These are phyloP conservation scores for Trichoderma lentiforme DNA, from an alignment of 2,329 filamentous ascomycete species.

Conservation along the genomic window DNA sequence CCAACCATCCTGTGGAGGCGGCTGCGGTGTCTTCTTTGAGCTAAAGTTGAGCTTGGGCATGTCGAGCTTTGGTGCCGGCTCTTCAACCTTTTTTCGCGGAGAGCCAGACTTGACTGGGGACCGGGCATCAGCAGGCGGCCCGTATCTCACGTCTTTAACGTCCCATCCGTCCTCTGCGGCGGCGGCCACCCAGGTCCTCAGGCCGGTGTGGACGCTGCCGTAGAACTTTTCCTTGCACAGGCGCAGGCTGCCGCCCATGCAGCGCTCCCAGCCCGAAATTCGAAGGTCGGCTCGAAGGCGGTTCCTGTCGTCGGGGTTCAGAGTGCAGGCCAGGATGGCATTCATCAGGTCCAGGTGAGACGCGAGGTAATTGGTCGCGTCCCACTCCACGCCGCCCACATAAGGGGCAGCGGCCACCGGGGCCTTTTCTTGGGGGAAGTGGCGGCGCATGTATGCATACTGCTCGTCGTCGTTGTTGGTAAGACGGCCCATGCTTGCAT, in stretches of 20 bases:
- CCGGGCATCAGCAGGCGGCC: slow-evolving; percentile 44
- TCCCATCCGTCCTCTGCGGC: slow-evolving; percentile 87
- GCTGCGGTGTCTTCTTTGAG: slow-evolving; percentile 32
- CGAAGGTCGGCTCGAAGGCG: slow-evolving; percentile 70
- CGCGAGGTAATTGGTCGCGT: slow-evolving; percentile 93
- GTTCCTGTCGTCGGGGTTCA: slow-evolving; percentile 69
- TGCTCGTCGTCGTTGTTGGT: slow-evolving; percentile 37
- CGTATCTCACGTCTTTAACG: slow-evolving; percentile 74
- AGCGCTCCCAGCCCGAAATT: slow-evolving; percentile 86
- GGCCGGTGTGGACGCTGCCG: slow-evolving; percentile 80
- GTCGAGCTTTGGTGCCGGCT: slow-evolving; percentile 56
- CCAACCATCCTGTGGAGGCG: slow-evolving; percentile 32
- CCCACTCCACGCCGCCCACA: slow-evolving; percentile 97
- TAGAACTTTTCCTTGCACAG: slow-evolving; percentile 99
- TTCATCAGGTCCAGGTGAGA: slow-evolving; percentile 92
- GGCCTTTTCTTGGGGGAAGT: slow-evolving; percentile 82
- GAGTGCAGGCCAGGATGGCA: slow-evolving; percentile 78
- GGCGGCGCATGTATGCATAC: slow-evolving; percentile 61
- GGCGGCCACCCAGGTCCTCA: slow-evolving; percentile 87
- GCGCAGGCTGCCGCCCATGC: slow-evolving; percentile 78
- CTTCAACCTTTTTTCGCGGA: slow-evolving; percentile 48
- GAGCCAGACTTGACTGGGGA: slow-evolving; percentile 32
- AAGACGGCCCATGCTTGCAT: slow-evolving; percentile 21
- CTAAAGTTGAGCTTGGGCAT: slow-evolving; percentile 55
- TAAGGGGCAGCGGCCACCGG: slow-evolving; percentile 94